Base-by-base conservation (phyloP, 495 filamentous ascomycete genomes). In the Penicillium subrubescens region DNA sequence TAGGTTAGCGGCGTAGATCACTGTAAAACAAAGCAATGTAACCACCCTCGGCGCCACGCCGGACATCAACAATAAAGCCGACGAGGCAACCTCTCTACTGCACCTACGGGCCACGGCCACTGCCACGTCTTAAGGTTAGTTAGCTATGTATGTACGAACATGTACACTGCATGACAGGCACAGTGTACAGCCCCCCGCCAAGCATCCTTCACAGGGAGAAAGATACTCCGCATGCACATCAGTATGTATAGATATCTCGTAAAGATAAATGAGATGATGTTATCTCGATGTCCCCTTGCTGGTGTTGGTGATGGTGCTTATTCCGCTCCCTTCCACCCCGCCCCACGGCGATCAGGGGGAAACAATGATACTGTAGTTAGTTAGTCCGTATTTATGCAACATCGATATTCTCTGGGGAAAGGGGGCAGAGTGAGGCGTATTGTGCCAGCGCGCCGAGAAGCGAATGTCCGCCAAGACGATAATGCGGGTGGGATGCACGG, bases 401-500 rank as follows among this genome's bases (percentile, higher is more conserved):
- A 50, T 23, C 48, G 44, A 52, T 50, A 25, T 46, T 29, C 35
- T 54, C 43, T 48, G 58, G 41, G 56, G 50, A 57, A 65, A 56
- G 51, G 63, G 48, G 55, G 27, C 23, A 37, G 58, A 60, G 34
- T 27, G 62, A 58, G 41, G 54, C 53, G 25, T 15, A 54, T 17
- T 19, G 52, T 8, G 52, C 14, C 46, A 54, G 52, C n/a, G 31
- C 33, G 59, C 31, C 63, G 67, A 61, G 50, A 54, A 61, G 10
- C 17, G 27, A 52, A 64, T 67, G 57, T 19, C 41, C 34, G 71
- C 71, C 71, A 73, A 76, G 72, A 70, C 66, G 58, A 74, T 76
- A 71, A 73, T 71, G 52, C 55, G 63, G 60, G 63, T 65, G 68
- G 71, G 67, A 78, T 76, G 75, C 73, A 76, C 68, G 71, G 72